phyloP scores from a whole-genome alignment of 2,329 filamentous ascomycete species.

The Hypoxylon sp. region DNA sequence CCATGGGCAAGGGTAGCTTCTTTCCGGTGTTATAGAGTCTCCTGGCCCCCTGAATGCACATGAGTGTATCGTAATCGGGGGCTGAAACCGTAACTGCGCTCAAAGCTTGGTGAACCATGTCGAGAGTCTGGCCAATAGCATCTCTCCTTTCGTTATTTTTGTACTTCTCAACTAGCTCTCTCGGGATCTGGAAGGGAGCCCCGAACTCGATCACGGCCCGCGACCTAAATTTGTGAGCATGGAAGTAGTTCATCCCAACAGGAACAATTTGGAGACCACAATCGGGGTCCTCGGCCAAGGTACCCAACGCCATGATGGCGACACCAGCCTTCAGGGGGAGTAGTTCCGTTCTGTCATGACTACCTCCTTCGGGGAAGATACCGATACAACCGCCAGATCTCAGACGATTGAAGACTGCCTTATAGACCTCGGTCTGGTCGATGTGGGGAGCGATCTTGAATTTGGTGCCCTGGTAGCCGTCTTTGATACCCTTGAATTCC shows the following conservation, averaged over 20 bases:
- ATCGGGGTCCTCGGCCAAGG: conserved; percentile 84
- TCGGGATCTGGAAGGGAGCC: conserved; percentile 84
- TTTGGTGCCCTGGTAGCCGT: conserved; percentile 79
- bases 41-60: conserved; percentile 95
- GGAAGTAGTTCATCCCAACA: conserved; percentile 99
- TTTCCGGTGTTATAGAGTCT: conserved; percentile 94
- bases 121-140: conserved; percentile 85
- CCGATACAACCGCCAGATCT: conserved; percentile 88
- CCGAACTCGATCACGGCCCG: conserved; percentile 97
- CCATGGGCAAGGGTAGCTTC: conserved; percentile 89
- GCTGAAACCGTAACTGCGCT: conserved; percentile 91
- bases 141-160: conserved; percentile 85
- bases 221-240: conserved; percentile 97
- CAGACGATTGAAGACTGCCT: conserved; percentile 89
- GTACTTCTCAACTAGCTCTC: conserved; percentile 87
- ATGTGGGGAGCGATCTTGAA: conserved; percentile 94
- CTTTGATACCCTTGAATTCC: conserved; percentile 64
- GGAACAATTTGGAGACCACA: conserved; percentile 95
- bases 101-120: conserved; percentile 86
- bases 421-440: conserved; percentile 92
- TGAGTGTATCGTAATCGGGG: conserved; percentile 94
- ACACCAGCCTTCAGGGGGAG: conserved; percentile 95
- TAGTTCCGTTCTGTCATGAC: conserved; percentile 92
- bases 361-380: conserved; percentile 97
- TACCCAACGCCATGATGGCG: conserved; percentile 96